phyloP scores from a whole-genome alignment of 345 rosid species.

The Populus nigra region DNA sequence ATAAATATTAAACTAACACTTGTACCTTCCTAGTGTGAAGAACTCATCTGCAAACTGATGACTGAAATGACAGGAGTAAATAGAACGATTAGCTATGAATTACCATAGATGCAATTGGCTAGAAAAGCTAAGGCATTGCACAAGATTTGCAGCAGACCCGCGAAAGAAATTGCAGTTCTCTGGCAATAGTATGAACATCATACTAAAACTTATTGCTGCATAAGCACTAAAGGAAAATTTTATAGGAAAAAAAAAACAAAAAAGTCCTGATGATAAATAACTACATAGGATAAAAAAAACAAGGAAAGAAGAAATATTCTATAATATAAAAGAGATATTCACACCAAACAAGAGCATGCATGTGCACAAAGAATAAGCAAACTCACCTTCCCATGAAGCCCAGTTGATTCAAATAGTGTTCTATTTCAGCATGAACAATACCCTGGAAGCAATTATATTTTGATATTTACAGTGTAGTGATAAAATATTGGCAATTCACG shows the following conservation, averaged over 20 bases:
- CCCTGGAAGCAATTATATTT: constrained; percentile 48
- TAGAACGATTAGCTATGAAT: not conserved
- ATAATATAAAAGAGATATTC: not conserved
- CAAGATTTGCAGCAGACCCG: too few species aligned
- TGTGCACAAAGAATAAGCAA: not conserved
- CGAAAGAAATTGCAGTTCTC: too few species aligned
- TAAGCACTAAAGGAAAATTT: too few species aligned
- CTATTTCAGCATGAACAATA: constrained; percentile 63
- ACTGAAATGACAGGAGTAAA: constrained; percentile 41
- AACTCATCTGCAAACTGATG: constrained; percentile 73
- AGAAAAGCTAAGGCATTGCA: not conserved
- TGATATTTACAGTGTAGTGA: too few species aligned
- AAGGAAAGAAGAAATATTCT: not conserved
- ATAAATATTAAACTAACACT: not conserved
- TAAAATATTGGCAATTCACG: too few species aligned
- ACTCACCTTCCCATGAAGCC: constrained; percentile 53
- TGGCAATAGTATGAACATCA: too few species aligned
- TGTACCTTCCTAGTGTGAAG: constrained; percentile 74
- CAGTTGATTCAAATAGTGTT: constrained; percentile 77
- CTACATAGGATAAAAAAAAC: not conserved
- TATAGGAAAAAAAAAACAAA: too few species aligned
- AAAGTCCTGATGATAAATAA: too few species aligned
- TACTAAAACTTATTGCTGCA: too few species aligned
- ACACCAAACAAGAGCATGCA: not conserved
- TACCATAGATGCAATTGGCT: not conserved